A percentile compares a stretch with the other conserved stretches of the same genome.
These are phyloP conservation scores for Fusarium sp. DNA, from an alignment of 2,329 filamentous ascomycete genomes.

Conservation along the genomic window DNA sequence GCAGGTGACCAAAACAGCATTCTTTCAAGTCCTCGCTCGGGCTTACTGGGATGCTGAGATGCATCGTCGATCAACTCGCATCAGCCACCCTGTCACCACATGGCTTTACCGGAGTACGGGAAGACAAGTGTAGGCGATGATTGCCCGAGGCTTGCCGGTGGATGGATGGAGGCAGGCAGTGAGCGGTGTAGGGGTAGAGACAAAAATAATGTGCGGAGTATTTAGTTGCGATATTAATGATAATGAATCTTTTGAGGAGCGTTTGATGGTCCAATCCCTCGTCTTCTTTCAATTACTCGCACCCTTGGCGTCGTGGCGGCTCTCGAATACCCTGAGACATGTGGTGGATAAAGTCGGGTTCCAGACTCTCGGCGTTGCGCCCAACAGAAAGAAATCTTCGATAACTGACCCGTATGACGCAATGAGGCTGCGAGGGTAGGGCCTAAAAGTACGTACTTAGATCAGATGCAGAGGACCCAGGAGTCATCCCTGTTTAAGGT, in stretches of 20 bases:
- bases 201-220: background rate
- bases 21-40: background rate
- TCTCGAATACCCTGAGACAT: conserved; percentile 15
- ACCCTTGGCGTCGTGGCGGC: conserved; percentile 3
- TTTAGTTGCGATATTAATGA: conserved; percentile 10
- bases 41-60: conserved; percentile 16
- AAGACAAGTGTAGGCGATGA: conserved; percentile 11
- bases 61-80: conserved; percentile 11
- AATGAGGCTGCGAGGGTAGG: conserved; percentile 6
- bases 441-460: conserved; percentile 2
- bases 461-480: conserved; percentile 6
- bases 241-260: background rate
- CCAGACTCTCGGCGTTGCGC: conserved; percentile 11
- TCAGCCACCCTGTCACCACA: conserved; percentile 24
- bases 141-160: conserved; percentile 6
- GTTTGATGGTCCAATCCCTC: conserved; percentile 3
- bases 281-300: background rate
- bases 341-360: background rate
- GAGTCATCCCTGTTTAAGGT: background rate
- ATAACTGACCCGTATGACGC: conserved; percentile 15
- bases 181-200: conserved; percentile 1
- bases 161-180: conserved; percentile 7
- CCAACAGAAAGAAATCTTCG: conserved; percentile 11
- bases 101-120: background rate
- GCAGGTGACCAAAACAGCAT: background rate